These are phyloP conservation scores for Cystofilobasidium bisporidii DNA, from an alignment of 768 basidiomycete species.

Conservation along the genomic window DNA sequence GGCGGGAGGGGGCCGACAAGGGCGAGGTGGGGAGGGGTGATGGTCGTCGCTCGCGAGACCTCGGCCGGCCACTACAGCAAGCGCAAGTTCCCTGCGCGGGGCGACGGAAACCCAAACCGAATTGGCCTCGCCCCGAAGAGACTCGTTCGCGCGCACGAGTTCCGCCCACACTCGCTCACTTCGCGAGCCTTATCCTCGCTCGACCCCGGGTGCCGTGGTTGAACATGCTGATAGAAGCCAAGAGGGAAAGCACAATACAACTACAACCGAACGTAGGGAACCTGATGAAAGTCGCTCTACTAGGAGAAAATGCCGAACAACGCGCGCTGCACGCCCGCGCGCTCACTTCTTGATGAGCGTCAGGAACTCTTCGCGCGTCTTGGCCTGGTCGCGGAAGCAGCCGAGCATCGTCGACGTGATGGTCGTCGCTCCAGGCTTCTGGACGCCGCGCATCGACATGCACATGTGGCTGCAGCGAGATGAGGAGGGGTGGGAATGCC, in stretches of 20 bases:
- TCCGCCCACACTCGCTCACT: no score
- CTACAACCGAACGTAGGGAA: not conserved
- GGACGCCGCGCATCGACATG: conserved; percentile 99
- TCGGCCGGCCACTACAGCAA: no score
- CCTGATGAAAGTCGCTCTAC: not conserved
- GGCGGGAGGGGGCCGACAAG: no score
- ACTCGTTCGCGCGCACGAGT: no score
- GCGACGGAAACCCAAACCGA: no score
- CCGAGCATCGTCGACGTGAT: conserved; percentile 97
- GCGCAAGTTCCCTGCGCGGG: no score
- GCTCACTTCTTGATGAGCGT: conserved; percentile 33
- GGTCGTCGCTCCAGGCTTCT: conserved; percentile 92
- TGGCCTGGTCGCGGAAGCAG: conserved; percentile 95
- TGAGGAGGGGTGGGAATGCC: conserved; percentile 13
- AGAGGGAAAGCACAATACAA: not conserved
- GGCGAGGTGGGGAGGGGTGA: no score
- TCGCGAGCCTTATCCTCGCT: no score
- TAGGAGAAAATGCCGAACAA: no score
- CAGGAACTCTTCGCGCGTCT: conserved; percentile 72
- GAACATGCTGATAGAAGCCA: not conserved
- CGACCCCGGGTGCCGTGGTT: conserved; percentile 6
- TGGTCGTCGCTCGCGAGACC: no score
- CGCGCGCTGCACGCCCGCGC: not conserved
- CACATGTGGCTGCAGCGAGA: conserved; percentile 68
- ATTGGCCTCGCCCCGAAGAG: no score